Base-by-base conservation (phyloP, 257 asterid genomes). In the Solanum dulcamara region DNA sequence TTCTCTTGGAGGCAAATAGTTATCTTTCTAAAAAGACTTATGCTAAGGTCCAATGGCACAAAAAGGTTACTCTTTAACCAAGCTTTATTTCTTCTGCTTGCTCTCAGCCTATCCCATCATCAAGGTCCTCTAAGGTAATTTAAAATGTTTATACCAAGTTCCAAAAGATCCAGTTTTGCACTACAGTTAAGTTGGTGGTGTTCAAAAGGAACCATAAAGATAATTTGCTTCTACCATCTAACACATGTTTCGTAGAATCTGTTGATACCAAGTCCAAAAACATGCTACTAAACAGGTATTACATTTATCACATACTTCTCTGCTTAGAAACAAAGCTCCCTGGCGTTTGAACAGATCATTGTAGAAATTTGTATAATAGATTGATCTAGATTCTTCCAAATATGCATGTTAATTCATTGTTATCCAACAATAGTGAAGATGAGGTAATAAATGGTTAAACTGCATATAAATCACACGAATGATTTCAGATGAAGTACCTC, bases 401-500 rank as follows among this genome's bases (percentile, higher is more conserved):
- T 48, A 75, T 75, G 82, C 60, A 42, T 26, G 60, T 44, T 26
- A 46, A 9, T 40, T 12, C 81, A 74, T n/a, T 40, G 81, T 40
- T 38, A 74, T 77, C 44, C 66, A 79, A 79, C 18, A 48, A 79
- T 10, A 50, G 11, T 33, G 83, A 79, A 32, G 46, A 30, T 48
- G 66, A 50, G 64, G 83, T 79, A 33, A 30, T 18, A 30, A 48
- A 79, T 48, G 62, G 66, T 6, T 18, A 62, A 57, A 32, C 28
- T 44, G 84, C 79, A 44, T 53, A 38, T 62, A 64, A 53, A 40
- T 44, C 15, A 48, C 46, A 79, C 26, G 30, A 79, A 48, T 6
- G 40, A 32, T 51, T 30, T 46, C 33, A 35, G 28, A 22, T 83
- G 46, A 70, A 74, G 75, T 86, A 88, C 91, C 91, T 88, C 89